Evolutionary conservation across 805 yeast genomes (phyloP).

Genomic region (Wickerhamomyces kurtzmanii): DNA sequence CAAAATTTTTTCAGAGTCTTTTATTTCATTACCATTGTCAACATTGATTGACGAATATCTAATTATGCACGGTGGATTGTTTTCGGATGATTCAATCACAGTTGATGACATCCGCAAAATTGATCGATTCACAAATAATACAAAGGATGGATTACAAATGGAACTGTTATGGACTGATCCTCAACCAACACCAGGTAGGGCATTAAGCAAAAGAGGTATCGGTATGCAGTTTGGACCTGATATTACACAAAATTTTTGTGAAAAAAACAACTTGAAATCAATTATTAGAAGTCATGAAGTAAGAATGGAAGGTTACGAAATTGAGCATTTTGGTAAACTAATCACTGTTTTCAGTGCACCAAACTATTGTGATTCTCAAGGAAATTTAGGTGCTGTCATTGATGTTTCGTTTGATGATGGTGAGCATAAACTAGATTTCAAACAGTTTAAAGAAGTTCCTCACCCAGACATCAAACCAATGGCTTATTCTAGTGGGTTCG

Average conservation of each 20-base stretch:
- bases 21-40: conserved; percentile 80
- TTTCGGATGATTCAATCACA: conserved; percentile 64
- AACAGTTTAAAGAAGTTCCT: conserved; percentile 68
- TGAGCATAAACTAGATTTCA: conserved; percentile 38
- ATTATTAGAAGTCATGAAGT: conserved; percentile 94
- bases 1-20: conserved; percentile 77
- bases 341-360: conserved; percentile 98
- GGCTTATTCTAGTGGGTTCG: conserved; percentile 88
- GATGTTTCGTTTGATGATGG: conserved; percentile 47
- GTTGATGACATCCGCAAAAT: conserved; percentile 65
- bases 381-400: conserved; percentile 85
- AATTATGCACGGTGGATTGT: conserved; percentile 93
- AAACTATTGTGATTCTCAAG: conserved; percentile 89
- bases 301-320: conserved; percentile 81
- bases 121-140: conserved; percentile 78
- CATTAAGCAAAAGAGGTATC: conserved; percentile 88
- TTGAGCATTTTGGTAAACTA: conserved; percentile 78
- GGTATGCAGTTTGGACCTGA: conserved; percentile 98
- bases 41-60: conserved; percentile 68
- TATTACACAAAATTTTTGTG: conserved; percentile 71
- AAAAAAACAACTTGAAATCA: conserved; percentile 60
- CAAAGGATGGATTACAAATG: conserved; percentile 89
- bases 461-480: conserved; percentile 92
- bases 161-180: conserved; percentile 98
- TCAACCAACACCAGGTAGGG: conserved; percentile 64